Evolutionary conservation across 345 rosid species (phyloP).

Genomic region (Acer negundo): DNA sequence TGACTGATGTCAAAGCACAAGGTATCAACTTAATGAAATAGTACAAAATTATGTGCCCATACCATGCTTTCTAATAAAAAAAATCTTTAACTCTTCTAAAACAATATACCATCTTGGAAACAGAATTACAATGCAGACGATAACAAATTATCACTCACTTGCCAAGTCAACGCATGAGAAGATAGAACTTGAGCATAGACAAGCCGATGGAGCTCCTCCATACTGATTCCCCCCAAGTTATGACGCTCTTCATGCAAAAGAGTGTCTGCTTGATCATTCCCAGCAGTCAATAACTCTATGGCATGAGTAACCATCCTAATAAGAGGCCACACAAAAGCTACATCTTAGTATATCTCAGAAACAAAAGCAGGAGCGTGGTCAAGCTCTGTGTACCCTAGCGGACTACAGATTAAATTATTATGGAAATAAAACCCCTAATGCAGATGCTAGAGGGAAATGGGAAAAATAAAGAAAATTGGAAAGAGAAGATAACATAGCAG

Average conservation of each 20-base stretch:
- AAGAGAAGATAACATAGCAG: conserved; percentile 17
- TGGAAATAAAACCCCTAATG: neutral
- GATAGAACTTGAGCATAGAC: conserved; percentile 94
- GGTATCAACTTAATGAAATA: neutral
- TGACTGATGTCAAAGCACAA: neutral
- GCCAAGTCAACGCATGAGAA: conserved; percentile 94
- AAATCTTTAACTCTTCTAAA: conserved; percentile 4
- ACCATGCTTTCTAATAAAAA: neutral
- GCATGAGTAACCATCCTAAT: conserved; percentile 95
- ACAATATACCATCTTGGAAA: conserved; percentile 7
- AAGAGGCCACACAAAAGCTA: conserved; percentile 26
- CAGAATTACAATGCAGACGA: conserved; percentile 14
- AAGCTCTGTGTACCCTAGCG: conserved; percentile 1
- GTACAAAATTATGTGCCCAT: neutral
- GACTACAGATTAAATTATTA: neutral
- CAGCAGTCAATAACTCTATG: conserved; percentile 79
- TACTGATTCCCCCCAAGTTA: conserved; percentile 72
- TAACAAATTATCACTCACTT: conserved; percentile 53
- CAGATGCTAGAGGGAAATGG: neutral
- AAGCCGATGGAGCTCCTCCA: conserved; percentile 91
- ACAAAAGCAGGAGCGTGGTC: conserved; percentile 2
- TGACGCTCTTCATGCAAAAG: conserved; percentile 75
- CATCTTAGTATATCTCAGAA: conserved; percentile 9
- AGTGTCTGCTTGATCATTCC: conserved; percentile 69
- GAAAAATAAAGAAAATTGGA: neutral